A percentile compares a stretch with the other conserved stretches of the same genome.
Evolutionary conservation across 768 basidiomycete species (phyloP).

Genomic region (Suillus occidentalis): DNA sequence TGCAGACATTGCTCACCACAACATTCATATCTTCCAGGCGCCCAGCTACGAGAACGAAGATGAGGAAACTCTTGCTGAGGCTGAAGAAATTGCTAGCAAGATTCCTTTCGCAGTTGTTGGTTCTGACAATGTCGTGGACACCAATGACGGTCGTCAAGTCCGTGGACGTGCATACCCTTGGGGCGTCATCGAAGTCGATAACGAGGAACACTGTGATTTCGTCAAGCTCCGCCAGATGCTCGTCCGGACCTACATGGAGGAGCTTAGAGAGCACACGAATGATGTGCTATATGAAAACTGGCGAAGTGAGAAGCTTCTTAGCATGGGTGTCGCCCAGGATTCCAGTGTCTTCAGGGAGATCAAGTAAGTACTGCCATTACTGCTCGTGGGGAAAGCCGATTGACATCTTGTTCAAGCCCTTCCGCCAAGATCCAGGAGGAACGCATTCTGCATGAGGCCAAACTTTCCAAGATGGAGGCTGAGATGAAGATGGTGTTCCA

Average conservation of each 20-base stretch:
- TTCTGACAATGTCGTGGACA: conserved; percentile 78
- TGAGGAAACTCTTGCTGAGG: conserved; percentile 96
- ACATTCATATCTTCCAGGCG: conserved; percentile 97
- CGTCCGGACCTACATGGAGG: conserved; percentile 99
- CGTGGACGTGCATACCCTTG: conserved; percentile 97
- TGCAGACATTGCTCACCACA: conserved; percentile 90
- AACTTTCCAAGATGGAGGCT: conserved; percentile 98
- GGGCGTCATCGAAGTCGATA: conserved; percentile 99
- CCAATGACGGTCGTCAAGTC: conserved; percentile 87
- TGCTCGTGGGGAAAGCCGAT: conserved; percentile 7
- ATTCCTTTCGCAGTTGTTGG: conserved; percentile 99
- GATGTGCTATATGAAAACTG: conserved; percentile 97
- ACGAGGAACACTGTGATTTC: conserved; percentile 99
- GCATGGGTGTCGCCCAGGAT: conserved; percentile 98
- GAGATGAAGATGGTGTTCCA: conserved; percentile 99
- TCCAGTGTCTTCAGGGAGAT: conserved; percentile 98
- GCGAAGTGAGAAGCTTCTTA: conserved; percentile 92
- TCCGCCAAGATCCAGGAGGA: conserved; percentile 96
- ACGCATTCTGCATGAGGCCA: conserved; percentile 93
- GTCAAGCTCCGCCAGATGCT: conserved; percentile 99
- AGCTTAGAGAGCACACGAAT: conserved; percentile 95
- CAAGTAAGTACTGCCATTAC: conserved; percentile 64
- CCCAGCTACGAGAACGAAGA: conserved; percentile 98
- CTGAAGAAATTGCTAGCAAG: conserved; percentile 96
- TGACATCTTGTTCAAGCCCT: conserved; percentile 56